Evolutionary conservation across 75 land plant species (phyloP).

Genomic region (Selaginella tamariscina): DNA sequence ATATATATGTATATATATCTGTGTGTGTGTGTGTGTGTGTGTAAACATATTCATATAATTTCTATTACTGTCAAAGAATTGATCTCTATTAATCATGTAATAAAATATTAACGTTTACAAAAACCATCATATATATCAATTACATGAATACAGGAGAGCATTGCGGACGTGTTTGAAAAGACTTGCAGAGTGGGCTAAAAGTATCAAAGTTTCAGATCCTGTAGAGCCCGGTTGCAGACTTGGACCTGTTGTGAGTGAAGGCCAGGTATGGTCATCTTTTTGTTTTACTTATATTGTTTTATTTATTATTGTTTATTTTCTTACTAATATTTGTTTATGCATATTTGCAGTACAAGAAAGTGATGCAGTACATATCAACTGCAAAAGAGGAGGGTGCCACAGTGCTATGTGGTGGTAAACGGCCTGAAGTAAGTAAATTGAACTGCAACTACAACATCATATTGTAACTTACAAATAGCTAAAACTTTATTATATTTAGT

Average conservation of each 20-base stretch:
- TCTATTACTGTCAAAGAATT: no score
- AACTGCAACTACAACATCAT: no score
- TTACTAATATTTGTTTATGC: background rate
- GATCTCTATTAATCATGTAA: no score
- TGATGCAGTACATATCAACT: slow-evolving; percentile 51
- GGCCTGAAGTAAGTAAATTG: slow-evolving; percentile 72
- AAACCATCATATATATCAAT: no score
- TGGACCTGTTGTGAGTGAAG: slow-evolving; percentile 92
- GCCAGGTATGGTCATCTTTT: slow-evolving; percentile 44
- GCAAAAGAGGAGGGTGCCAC: slow-evolving; percentile 94
- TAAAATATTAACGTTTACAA: no score
- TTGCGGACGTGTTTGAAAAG: slow-evolving; percentile 64
- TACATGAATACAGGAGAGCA: slow-evolving; percentile 80
- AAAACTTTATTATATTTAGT: background rate
- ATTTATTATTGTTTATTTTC: background rate
- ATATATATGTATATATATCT: no score
- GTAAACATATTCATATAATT: no score
- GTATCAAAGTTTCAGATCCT: slow-evolving; percentile 80
- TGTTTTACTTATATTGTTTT: background rate
- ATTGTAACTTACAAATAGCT: no score
- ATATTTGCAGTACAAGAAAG: slow-evolving; percentile 70
- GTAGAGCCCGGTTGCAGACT: slow-evolving; percentile 84
- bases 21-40: no score
- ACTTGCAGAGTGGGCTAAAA: slow-evolving; percentile 65
- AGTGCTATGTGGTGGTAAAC: slow-evolving; percentile 73